Base-by-base conservation (phyloP, 441 rosid species). In the Jatropha podagrica region DNA sequence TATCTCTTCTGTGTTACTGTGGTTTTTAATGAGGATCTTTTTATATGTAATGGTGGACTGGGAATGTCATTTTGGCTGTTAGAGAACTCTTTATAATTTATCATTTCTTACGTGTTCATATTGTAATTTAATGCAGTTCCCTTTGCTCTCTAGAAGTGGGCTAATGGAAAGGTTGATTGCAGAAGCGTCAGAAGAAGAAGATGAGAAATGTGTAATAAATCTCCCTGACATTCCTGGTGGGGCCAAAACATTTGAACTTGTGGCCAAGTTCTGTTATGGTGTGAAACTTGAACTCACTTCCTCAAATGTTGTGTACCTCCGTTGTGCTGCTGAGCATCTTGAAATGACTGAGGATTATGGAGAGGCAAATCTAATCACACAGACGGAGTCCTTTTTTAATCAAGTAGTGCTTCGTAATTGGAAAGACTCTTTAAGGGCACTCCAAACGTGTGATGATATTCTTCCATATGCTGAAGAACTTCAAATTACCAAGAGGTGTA, bases 251-350 rank as follows among this genome's bases (percentile, higher is more conserved):
- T 96, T 96, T 80, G 99, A 96, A 80, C 96, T 92, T 65, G 85
- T 94, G 59, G 97, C 96, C 63, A 96, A 94, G 83, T 96, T 96
- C 86, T 96, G 98, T 81, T 96, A 96, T 5, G 98, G 98, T 18
- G 95, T 96, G 77, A 94, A 92, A 81, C 95, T 94, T 20, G 98
- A 96, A 69, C 92, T 94, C 72, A 94, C 98, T 68, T 86, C 98
- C 72, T 86, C 93, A 38, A 96, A 96, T 79, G 93, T 94, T 63
- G 95, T 89, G 23, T 85, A 84, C 81, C 92, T 96, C 27, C 90
- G 90, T 17, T 90, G 95, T 80, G 97, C 97, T 66, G 94, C 98
- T 71, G 97, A 96, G 81, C 89, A 81, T 82, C 94, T 96, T 70
- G 88, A 90, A 74, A 94, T 96, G 99, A 91, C 95, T 0, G 99